phyloP scores from a whole-genome alignment of 2,329 filamentous ascomycete species.

The Fusarium avenaceum region DNA sequence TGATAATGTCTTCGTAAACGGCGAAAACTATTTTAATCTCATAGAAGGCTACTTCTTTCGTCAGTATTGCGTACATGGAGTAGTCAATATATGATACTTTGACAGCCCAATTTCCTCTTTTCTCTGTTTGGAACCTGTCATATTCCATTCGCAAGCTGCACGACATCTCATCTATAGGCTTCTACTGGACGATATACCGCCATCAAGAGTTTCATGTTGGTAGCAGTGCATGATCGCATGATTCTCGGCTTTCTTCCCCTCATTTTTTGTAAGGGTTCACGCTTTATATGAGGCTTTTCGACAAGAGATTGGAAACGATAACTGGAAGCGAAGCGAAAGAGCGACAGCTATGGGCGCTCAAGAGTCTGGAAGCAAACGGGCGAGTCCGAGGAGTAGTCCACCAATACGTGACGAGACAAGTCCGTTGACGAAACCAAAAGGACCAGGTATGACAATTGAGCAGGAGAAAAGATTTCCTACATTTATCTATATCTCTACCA shows the following conservation, averaged over 20 bases:
- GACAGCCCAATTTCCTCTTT: constrained; percentile 17
- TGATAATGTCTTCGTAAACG: neutral
- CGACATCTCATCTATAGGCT: neutral
- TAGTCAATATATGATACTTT: neutral
- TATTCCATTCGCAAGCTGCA: constrained; percentile 8
- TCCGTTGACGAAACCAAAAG: neutral
- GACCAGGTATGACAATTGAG: constrained; percentile 28
- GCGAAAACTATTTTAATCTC: neutral
- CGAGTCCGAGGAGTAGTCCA: constrained; percentile 20
- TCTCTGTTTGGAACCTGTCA: constrained; percentile 31
- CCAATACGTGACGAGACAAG: neutral
- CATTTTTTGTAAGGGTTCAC: neutral
- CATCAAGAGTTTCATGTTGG: neutral
- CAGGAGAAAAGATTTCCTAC: too few species aligned
- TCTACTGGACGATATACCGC: neutral
- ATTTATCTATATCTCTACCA: too few species aligned
- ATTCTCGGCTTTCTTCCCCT: neutral
- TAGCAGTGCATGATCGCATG: constrained; percentile 4
- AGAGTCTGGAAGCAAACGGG: constrained; percentile 8
- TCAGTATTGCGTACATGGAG: neutral
- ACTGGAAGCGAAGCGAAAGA: neutral
- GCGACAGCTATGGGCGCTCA: constrained; percentile 14
- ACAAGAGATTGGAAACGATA: neutral
- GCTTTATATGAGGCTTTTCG: neutral
- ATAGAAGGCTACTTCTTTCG: neutral